A percentile compares a stretch with the other conserved stretches of the same genome.
Evolutionary conservation across 2,329 filamentous ascomycete genomes (phyloP).

Genomic region (Dendrostoma leiphaemia): DNA sequence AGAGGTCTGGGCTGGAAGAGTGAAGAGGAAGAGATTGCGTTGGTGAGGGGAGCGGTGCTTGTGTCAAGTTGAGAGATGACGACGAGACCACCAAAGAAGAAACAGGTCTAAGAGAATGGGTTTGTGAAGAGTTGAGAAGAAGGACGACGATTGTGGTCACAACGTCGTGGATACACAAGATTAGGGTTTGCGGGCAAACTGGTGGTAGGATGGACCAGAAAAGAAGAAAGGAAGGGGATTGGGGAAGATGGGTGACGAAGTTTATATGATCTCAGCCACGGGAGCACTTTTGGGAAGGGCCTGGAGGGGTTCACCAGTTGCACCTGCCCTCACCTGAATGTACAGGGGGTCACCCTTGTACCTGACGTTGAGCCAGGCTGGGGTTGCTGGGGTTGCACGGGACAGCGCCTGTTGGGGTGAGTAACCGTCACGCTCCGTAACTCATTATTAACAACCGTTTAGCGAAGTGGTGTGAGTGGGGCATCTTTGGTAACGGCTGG

Average conservation of each 20-base stretch:
- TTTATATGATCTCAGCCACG: conserved; percentile 13
- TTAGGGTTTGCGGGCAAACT: background rate
- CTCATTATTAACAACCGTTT: background rate
- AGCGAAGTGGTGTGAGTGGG: background rate
- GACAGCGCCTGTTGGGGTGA: background rate
- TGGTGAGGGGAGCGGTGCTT: background rate
- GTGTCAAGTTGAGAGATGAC: too few relatives aligned
- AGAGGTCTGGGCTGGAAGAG: background rate
- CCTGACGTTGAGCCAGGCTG: conserved; percentile 16
- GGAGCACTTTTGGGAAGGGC: background rate
- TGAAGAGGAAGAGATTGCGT: background rate
- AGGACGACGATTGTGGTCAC: background rate
- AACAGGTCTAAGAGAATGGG: background rate
- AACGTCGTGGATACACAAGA: background rate
- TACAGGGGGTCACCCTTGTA: conserved; percentile 8
- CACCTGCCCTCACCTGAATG: conserved; percentile 5
- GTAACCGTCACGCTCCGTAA: background rate
- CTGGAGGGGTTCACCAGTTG: conserved; percentile 18
- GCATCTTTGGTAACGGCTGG: background rate
- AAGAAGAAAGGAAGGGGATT: background rate
- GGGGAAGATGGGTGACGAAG: conserved; percentile 3
- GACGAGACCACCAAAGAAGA: too few relatives aligned
- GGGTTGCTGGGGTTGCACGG: background rate
- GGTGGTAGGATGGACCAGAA: background rate
- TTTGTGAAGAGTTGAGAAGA: background rate